Evolutionary conservation across 257 asterid species (phyloP), one percentile per base, ranked within the genome.

Genomic region (Solanum bukasovii): DNA sequence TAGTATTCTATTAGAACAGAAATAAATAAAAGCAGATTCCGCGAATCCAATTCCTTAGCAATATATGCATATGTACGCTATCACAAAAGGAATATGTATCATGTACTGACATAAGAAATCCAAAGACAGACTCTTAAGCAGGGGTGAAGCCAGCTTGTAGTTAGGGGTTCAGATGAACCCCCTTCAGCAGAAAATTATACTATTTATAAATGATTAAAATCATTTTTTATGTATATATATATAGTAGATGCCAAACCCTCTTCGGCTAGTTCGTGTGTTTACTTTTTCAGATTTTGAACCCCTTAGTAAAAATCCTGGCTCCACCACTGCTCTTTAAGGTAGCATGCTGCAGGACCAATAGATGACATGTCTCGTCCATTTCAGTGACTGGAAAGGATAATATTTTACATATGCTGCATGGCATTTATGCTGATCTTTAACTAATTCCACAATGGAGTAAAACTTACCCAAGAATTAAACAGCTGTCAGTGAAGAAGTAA

Each of bases 401-500:
- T 38, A 37, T 75, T 23, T 56, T 20, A 37, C 56, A 75, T 75
- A 46, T 42, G 84, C n/a, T 35, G 84, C 23, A 77, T 77, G 84
- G 35, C n/a, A 23, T 77, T n/a, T 40, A 79, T 81, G 25, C 18
- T 5, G 61, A 44, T 25, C 65, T 79, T 25, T 79, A 89, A 85
- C 77, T 9, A 77, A 90, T 56, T 83, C 44, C 34, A 61, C 82
- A 49, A 89, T 56, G 88, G 86, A 90, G 83, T 61, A 86, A 72
- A 88, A 84, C 93, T 86, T 96, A 96, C 99, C 99, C 99, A 79
- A 97, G 99, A 91, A 97, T 97, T 94, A 96, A 35, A 90, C 98
- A 97, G 94, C 99, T 97, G 93, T 97, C 99, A 1, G 99, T 94
- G 87, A 97, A 96, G 92, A 97, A 96, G 94, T 96, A 97, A 74